Evolutionary conservation across 208 protist genomes (phyloP).

Genomic region (Leishmania tropica): DNA sequence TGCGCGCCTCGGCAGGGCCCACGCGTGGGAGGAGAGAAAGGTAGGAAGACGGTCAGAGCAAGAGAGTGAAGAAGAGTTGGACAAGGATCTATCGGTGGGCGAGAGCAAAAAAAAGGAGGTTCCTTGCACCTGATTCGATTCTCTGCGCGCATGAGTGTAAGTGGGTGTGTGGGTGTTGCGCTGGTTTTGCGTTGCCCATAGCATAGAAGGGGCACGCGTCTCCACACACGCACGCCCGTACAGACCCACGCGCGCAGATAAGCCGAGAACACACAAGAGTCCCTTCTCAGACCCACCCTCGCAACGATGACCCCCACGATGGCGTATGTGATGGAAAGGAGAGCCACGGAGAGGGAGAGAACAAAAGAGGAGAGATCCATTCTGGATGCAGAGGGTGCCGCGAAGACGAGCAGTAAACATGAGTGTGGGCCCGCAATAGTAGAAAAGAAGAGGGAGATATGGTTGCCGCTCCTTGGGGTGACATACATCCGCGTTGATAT

Average conservation of each 20-base stretch:
- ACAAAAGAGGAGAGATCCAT: background rate
- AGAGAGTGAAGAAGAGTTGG: background rate
- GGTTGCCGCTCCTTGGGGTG: background rate
- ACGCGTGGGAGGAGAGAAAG: background rate
- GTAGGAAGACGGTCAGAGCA: background rate
- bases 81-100: background rate
- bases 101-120: background rate
- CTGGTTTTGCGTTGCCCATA: background rate
- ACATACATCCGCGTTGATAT: constrained; percentile 4
- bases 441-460: background rate
- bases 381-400: background rate
- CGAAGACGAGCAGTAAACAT: background rate
- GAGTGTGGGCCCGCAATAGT: background rate
- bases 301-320: background rate
- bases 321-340: background rate
- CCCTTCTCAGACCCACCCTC: background rate
- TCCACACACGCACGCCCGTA: background rate
- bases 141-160: background rate
- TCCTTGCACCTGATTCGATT: background rate
- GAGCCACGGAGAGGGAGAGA: background rate
- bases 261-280: background rate
- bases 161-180: background rate
- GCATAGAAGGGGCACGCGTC: background rate
- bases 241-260: background rate
- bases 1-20: background rate